A percentile compares a stretch with the other conserved stretches of the same genome.
phyloP scores from a whole-genome alignment of 495 filamentous ascomycete genomes.

The Monascus purpureus region DNA sequence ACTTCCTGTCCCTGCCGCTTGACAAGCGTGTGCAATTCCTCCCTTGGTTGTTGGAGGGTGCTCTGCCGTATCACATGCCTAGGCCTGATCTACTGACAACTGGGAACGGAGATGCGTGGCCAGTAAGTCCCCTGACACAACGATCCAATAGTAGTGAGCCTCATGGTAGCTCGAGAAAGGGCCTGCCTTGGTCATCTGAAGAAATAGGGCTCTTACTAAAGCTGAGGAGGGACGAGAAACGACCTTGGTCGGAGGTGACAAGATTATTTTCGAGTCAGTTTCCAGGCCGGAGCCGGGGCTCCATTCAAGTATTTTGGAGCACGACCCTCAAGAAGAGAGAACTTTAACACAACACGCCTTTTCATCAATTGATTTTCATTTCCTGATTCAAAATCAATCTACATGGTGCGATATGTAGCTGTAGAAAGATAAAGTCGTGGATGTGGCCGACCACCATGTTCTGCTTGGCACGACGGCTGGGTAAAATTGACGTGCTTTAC shows the following conservation, averaged over 20 bases:
- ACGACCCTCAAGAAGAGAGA: constrained; percentile 7
- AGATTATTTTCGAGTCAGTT: constrained; percentile 10
- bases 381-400: too few species aligned
- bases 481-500: too few species aligned
- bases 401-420: too few species aligned
- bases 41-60: constrained; percentile 11
- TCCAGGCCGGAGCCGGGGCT: constrained; percentile 8
- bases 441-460: too few species aligned
- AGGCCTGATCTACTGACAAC: constrained; percentile 1
- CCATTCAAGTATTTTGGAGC: constrained; percentile 13
- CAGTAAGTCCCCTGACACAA: constrained; percentile 2
- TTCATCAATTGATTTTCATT: too few species aligned
- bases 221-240: constrained; percentile 10
- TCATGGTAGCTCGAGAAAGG: constrained; percentile 7
- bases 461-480: too few species aligned
- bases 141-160: background rate
- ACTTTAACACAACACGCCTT: constrained; percentile 1
- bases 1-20: constrained; percentile 7
- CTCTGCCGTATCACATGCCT: constrained; percentile 7
- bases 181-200: constrained; percentile 9
- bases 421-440: too few species aligned
- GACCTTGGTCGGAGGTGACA: constrained; percentile 10
- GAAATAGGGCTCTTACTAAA: constrained; percentile 11
- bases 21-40: constrained; percentile 10
- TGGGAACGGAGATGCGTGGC: constrained; percentile 3